Evolutionary conservation across 768 basidiomycete species (phyloP), one percentile per base, ranked within the genome.

Genomic region (Tulasnella sp.): DNA sequence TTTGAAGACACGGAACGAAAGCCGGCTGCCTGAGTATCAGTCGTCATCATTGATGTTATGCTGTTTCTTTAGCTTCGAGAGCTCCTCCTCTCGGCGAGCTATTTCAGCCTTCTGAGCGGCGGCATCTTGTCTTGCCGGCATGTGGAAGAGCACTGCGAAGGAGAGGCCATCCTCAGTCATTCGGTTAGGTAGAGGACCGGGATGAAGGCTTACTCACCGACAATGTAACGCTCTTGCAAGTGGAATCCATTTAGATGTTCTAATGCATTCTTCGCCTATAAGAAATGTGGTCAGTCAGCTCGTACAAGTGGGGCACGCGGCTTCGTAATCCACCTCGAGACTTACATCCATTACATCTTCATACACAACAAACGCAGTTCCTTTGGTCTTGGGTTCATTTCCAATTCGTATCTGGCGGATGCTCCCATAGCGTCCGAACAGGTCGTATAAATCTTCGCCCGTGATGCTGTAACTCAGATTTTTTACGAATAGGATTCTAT

Each of bases 211-310:
- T 26, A 84, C 86, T 80, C 57, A 87, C 87, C 87, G 78, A 99
- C 97, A 75, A 99, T 97, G 85, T 99, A 99, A 35, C 97, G 92
- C 85, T 98, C 97, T 86, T 96, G 95, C 78, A 99, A 84, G 86
- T 99, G 97, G 86, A 99, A 99, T 69, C 97, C 97, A 81, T 99
- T 99, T 82, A 99, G 84, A 84, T 98, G 96, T 83, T 96, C 96
- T 77, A 98, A 89, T 0, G 97, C 97, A 82, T 96, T 96, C 85
- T 98, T 97, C 29, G 97, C 97, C 94, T 98, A 82, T 16, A 75
- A 69, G 35, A 23, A 78, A 75, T 29, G 37, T 78, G 35, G 35
- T 32, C 35, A 23, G 39, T 40, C 40, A 72, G 32, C 20, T 40
- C 35, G 35, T 9, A 23, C 7, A 18, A 73, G 35, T 73, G n/a